phyloP scores from a whole-genome alignment of 139 green algal species.

The Choricystis sp. region DNA sequence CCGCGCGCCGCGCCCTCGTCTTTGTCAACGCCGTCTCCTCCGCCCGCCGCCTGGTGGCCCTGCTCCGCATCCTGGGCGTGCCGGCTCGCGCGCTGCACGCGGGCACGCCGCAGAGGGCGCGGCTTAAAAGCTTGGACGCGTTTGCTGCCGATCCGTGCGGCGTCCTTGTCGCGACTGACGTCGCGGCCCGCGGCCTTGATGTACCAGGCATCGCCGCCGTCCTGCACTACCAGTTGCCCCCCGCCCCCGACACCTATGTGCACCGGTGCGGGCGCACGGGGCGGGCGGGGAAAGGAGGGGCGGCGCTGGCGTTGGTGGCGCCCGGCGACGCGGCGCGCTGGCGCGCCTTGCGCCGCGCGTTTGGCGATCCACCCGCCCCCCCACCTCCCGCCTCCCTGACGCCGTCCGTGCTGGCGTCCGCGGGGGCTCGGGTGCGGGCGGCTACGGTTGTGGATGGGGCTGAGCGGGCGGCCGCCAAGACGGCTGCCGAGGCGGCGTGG shows the following conservation, averaged over 20 bases:
- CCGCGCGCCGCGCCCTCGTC: no score
- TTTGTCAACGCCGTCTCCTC: conserved; percentile 84
- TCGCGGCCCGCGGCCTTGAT: conserved; percentile 88
- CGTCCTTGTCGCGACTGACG: conserved; percentile 88
- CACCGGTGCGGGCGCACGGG: conserved; percentile 83
- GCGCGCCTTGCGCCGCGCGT: conserved; percentile 16
- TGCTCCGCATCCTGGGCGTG: conserved; percentile 71
- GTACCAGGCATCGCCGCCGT: conserved; percentile 57
- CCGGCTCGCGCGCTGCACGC: conserved; percentile 35
- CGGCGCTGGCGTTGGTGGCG: conserved; percentile 54
- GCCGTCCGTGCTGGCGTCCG: background rate
- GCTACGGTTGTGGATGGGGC: background rate
- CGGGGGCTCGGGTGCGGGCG: background rate
- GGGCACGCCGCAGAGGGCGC: conserved; percentile 84
- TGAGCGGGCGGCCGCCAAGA: background rate
- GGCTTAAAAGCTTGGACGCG: conserved; percentile 82
- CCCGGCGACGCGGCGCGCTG: conserved; percentile 51
- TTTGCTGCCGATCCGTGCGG: conserved; percentile 53
- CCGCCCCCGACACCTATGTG: conserved; percentile 83
- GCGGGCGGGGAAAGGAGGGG: conserved; percentile 47
- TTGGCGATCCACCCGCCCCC: background rate
- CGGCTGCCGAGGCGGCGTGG: background rate
- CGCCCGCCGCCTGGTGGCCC: conserved; percentile 50
- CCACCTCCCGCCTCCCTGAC: background rate
- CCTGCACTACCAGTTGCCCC: conserved; percentile 89